These are phyloP conservation scores for Eudorina sp. DNA, from an alignment of 139 green algal species.

Conservation along the genomic window DNA sequence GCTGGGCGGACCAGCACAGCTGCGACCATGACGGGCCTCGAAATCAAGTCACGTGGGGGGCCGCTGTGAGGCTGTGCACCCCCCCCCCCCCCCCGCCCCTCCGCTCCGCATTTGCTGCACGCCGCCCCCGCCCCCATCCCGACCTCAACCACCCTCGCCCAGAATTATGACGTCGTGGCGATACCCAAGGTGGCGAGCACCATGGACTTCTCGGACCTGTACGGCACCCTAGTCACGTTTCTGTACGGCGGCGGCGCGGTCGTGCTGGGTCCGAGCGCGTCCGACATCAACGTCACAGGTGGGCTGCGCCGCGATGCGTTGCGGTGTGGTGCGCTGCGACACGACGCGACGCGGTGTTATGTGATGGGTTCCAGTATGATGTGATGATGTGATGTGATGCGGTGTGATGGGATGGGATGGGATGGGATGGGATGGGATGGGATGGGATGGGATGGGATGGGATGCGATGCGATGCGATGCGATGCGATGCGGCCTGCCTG, in stretches of 20 bases:
- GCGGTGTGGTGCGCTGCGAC: too few species aligned
- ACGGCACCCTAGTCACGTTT: neutral
- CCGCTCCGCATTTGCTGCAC: neutral
- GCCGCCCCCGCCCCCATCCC: too few species aligned
- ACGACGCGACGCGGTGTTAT: neutral
- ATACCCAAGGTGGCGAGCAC: neutral
- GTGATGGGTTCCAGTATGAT: neutral
- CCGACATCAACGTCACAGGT: neutral
- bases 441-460: neutral
- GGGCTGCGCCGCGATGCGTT: neutral
- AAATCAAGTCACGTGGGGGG: too few species aligned
- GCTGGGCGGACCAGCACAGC: too few species aligned
- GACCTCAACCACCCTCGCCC: neutral
- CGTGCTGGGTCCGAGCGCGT: neutral
- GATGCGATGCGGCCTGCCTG: neutral
- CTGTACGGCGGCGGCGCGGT: conserved; percentile 14
- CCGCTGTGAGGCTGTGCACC: too few species aligned
- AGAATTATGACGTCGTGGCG: conserved; percentile 18
- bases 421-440: neutral
- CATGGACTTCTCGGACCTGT: neutral
- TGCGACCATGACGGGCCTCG: too few species aligned
- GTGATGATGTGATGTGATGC: neutral
- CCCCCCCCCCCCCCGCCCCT: neutral
- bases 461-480: neutral
- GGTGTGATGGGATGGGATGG: neutral